Evolutionary conservation across 495 filamentous ascomycete species (phyloP).

Genomic region (Penicillium silybi): DNA sequence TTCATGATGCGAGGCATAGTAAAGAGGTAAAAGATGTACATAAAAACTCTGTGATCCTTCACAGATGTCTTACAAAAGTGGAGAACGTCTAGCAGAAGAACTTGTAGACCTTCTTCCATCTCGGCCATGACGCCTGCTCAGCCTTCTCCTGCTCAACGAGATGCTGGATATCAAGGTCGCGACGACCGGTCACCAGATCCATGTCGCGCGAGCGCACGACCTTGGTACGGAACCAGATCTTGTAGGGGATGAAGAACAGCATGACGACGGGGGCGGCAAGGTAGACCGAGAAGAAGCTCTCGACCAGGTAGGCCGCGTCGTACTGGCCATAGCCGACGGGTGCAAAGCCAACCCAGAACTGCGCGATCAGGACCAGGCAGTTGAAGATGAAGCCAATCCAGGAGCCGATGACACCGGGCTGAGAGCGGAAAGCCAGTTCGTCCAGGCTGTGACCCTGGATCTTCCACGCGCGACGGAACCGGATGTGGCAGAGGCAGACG

Average conservation of each 20-base stretch:
- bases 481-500: constrained; percentile 85
- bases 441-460: constrained; percentile 63
- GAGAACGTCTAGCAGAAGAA: constrained; percentile 46
- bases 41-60: background rate
- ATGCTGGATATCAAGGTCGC: constrained; percentile 76
- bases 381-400: constrained; percentile 83
- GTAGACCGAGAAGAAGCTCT: constrained; percentile 74
- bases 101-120: constrained; percentile 75
- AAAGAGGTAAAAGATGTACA: constrained; percentile 2
- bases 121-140: constrained; percentile 69
- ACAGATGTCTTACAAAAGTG: background rate
- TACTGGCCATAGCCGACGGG: constrained; percentile 59
- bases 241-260: constrained; percentile 71
- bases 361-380: constrained; percentile 74
- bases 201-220: constrained; percentile 65
- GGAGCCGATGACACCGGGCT: constrained; percentile 76
- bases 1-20: background rate
- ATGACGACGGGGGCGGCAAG: constrained; percentile 81
- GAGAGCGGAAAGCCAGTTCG: constrained; percentile 77
- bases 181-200: constrained; percentile 82
- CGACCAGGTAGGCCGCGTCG: constrained; percentile 40
- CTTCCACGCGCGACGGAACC: constrained; percentile 80
- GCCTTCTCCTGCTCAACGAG: constrained; percentile 72
- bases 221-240: constrained; percentile 68
- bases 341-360: constrained; percentile 89